These are phyloP conservation scores for Malus fusca DNA, from an alignment of 306 rosid species.

Conservation along the genomic window DNA sequence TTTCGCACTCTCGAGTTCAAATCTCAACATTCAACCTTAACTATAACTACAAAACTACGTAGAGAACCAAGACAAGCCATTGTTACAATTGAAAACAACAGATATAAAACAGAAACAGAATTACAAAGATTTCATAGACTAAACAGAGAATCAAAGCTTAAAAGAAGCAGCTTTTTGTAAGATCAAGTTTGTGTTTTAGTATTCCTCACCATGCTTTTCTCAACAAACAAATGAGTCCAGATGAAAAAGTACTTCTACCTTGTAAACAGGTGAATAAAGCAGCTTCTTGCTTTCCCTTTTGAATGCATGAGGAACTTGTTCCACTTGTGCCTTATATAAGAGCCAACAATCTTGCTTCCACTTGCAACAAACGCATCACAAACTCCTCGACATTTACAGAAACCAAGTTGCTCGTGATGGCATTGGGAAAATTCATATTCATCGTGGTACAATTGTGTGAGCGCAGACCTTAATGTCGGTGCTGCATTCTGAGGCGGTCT, in stretches of 20 bases:
- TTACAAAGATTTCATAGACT: background rate
- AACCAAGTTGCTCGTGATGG: background rate
- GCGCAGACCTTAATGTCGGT: background rate
- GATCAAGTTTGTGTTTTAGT: background rate
- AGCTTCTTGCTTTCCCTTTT: background rate
- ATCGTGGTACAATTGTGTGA: background rate
- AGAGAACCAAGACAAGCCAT: background rate
- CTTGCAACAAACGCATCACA: background rate
- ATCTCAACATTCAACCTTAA: too few relatives aligned
- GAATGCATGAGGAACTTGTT: background rate
- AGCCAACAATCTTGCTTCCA: background rate
- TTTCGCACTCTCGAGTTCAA: too few relatives aligned
- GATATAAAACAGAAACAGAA: background rate
- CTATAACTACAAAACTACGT: too few relatives aligned
- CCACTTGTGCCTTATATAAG: too few relatives aligned
- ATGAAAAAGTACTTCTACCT: background rate
- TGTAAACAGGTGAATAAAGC: background rate
- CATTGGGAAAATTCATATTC: background rate
- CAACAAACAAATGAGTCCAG: background rate
- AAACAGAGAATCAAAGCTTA: background rate
- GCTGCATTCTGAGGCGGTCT: rapidly evolving
- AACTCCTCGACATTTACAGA: background rate
- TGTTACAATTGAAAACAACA: background rate
- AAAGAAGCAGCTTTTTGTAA: background rate
- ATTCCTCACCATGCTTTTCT: background rate